Conservation (phyloP, 2,329 filamentous ascomycete species). For the Capronia epimyces region DNA sequence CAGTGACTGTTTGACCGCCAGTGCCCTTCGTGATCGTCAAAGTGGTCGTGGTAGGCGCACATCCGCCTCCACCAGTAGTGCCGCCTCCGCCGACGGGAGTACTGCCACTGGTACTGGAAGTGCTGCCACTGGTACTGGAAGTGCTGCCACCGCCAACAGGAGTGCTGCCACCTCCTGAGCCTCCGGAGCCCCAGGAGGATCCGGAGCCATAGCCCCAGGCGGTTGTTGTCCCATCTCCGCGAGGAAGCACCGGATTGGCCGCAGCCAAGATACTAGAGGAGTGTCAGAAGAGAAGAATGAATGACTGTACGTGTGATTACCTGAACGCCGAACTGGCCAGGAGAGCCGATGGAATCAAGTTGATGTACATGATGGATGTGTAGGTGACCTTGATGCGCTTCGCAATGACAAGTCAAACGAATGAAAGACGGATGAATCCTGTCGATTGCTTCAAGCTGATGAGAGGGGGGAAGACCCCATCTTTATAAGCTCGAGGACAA, state of each 20-base stretch:
- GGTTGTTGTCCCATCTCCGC: slow-evolving; percentile 1
- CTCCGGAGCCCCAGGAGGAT: not conserved
- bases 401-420: not conserved
- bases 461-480: not conserved
- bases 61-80: not conserved
- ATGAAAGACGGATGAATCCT: not conserved
- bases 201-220: not conserved
- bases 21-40: not conserved
- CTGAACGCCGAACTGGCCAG: slow-evolving; percentile 1
- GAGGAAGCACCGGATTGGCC: not conserved
- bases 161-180: not conserved
- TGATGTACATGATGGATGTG: slow-evolving; percentile 1
- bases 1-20: not conserved
- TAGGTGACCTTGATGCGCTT: not conserved
- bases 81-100: not conserved
- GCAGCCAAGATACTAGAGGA: not conserved
- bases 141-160: not conserved
- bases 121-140: not conserved
- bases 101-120: not conserved
- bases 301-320: not conserved
- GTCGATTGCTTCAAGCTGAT: not conserved
- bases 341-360: not conserved
- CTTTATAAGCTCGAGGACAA: not conserved
- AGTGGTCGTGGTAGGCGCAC: not conserved
- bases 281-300: not conserved